phyloP scores from a whole-genome alignment of 129 eudicot species.

The Artemisia argyi region DNA sequence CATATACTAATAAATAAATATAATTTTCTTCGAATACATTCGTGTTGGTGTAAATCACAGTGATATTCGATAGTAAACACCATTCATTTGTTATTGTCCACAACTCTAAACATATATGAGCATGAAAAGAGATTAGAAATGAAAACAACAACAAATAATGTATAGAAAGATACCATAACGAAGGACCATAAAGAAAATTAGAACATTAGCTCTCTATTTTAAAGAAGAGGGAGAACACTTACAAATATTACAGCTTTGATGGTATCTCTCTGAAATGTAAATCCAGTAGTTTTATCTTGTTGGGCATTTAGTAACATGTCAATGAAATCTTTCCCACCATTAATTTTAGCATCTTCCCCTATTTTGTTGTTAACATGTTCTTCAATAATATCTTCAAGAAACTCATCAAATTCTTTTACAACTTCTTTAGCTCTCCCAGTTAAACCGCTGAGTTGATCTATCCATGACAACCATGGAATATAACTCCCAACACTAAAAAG shows the following conservation, averaged over 20 bases:
- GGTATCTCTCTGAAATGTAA: constrained; percentile 24
- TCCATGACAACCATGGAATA: constrained; percentile 44
- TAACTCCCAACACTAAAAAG: constrained; percentile 27
- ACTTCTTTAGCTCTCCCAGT: neutral
- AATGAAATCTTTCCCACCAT: constrained; percentile 24
- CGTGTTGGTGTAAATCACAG: no score
- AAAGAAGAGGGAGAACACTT: no score
- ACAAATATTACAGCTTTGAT: constrained; percentile 37
- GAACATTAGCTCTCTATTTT: no score
- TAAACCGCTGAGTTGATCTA: constrained; percentile 31
- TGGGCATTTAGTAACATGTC: constrained; percentile 34
- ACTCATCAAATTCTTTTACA: neutral
- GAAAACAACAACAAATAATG: no score
- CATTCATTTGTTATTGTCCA: no score
- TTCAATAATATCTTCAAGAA: neutral
- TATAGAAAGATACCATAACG: no score
- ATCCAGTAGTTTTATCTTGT: constrained; percentile 1
- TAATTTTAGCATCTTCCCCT: neutral
- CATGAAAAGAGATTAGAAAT: no score
- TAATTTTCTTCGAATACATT: no score
- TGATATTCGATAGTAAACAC: no score
- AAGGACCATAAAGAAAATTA: no score
- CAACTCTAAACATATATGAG: no score
- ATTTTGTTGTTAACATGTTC: neutral
- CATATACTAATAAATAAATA: no score